Evolutionary conservation across 352 stramenopile species (phyloP).

Genomic region (Pilasporangium apinafurcum): DNA sequence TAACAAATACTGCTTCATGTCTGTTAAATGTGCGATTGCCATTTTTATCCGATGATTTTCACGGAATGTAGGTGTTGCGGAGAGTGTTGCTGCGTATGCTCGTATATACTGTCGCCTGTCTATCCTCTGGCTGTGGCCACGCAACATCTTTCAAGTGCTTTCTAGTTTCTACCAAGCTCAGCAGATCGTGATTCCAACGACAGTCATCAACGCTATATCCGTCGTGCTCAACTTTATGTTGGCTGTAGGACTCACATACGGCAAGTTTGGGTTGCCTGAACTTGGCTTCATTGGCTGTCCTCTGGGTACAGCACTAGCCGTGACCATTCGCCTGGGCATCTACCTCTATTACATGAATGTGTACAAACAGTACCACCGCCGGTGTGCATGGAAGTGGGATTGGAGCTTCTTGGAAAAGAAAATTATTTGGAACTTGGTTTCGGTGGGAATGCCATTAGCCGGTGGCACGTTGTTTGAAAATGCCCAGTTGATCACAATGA

Average conservation of each 20-base stretch:
- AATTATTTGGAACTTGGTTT: slow-evolving; percentile 38
- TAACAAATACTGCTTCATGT: neutral
- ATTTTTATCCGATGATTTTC: neutral
- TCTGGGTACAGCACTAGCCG: slow-evolving; percentile 52
- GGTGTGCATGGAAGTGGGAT: slow-evolving; percentile 47
- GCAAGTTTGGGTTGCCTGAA: slow-evolving; percentile 38
- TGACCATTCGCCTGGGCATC: slow-evolving; percentile 37
- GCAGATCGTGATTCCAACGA: slow-evolving; percentile 69
- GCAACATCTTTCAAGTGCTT: slow-evolving; percentile 73
- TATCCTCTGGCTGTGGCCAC: slow-evolving; percentile 72
- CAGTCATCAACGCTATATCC: slow-evolving; percentile 44
- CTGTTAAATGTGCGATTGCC: no score
- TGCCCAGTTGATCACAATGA: slow-evolving; percentile 71
- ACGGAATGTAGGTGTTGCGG: slow-evolving; percentile 25
- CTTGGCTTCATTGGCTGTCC: slow-evolving; percentile 77
- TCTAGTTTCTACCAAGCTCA: slow-evolving; percentile 79
- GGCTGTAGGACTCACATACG: slow-evolving; percentile 62
- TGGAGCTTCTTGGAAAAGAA: slow-evolving; percentile 36
- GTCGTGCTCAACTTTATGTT: slow-evolving; percentile 61
- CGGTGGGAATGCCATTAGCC: slow-evolving; percentile 45
- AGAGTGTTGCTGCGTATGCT: slow-evolving; percentile 34
- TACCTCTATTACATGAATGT: slow-evolving; percentile 71
- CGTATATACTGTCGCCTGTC: slow-evolving; percentile 58
- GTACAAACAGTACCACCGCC: slow-evolving; percentile 42
- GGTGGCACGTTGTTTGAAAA: slow-evolving; percentile 74